A percentile compares a stretch with the other conserved stretches of the same genome.
phyloP scores from a whole-genome alignment of 225 moss, liverwort and hornwort genomes.

The Rhytidiadelphus loreus region DNA sequence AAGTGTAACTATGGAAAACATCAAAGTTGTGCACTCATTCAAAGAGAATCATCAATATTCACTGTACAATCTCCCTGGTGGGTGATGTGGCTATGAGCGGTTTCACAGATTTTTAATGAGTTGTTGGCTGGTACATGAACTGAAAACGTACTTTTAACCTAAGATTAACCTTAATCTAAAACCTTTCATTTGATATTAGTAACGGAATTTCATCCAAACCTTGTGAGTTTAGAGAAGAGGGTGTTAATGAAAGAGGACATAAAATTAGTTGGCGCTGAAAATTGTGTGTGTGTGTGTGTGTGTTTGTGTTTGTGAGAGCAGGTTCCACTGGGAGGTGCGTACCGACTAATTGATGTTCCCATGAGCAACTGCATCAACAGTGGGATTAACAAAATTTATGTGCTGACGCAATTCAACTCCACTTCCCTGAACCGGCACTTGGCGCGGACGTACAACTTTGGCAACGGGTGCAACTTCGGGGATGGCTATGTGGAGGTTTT shows the following conservation, averaged over 20 bases:
- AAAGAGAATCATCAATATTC: background rate
- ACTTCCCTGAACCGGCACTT: slow-evolving; percentile 36
- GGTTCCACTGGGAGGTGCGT: slow-evolving; percentile 38
- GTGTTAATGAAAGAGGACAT: background rate
- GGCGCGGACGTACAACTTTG: slow-evolving; percentile 23
- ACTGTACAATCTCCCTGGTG: background rate
- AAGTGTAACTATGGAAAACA: background rate
- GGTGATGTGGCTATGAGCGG: background rate
- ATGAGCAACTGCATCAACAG: slow-evolving; percentile 52
- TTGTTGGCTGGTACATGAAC: background rate
- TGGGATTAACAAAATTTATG: slow-evolving; percentile 37
- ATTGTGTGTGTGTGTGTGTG: background rate
- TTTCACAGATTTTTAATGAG: background rate
- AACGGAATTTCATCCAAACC: background rate
- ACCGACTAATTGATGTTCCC: slow-evolving; percentile 31
- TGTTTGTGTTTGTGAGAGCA: background rate
- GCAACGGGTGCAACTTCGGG: slow-evolving; percentile 25
- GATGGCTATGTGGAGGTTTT: slow-evolving; percentile 40
- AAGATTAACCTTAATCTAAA: background rate
- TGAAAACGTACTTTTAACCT: background rate
- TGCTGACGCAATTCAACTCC: slow-evolving; percentile 38
- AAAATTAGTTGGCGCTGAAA: background rate
- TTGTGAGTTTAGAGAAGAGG: background rate
- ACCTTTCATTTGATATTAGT: no score
- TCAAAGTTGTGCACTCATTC: background rate